phyloP scores from a whole-genome alignment of 2,329 filamentous ascomycete species.

The Calcarisporium arbuscula region DNA sequence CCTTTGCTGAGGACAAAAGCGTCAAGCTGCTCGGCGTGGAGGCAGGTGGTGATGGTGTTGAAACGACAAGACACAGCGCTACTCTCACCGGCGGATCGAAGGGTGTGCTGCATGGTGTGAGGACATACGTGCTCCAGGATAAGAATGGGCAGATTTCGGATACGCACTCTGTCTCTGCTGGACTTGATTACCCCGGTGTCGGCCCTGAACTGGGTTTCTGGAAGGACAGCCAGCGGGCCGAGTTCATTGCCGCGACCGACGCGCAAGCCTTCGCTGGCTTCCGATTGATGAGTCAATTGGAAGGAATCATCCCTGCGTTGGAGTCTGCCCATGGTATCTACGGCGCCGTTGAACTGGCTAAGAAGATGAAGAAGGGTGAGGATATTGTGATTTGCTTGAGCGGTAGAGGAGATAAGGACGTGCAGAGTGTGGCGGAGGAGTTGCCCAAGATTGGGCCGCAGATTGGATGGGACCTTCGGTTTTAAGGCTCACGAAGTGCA shows the following conservation, averaged over 20 bases:
- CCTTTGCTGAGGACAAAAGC: slow-evolving; percentile 76
- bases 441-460: slow-evolving; percentile 79
- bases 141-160: slow-evolving; percentile 88
- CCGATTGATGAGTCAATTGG: slow-evolving; percentile 73
- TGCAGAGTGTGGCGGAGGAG: slow-evolving; percentile 95
- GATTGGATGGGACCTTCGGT: slow-evolving; percentile 70
- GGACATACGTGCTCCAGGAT: slow-evolving; percentile 93
- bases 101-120: slow-evolving; percentile 91
- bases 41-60: slow-evolving; percentile 86
- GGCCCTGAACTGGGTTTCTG: slow-evolving; percentile 86
- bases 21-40: slow-evolving; percentile 93
- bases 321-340: slow-evolving; percentile 91
- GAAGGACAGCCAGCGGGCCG: slow-evolving; percentile 85
- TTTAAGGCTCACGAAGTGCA: too few species aligned
- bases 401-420: slow-evolving; percentile 94
- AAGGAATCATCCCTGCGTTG: slow-evolving; percentile 94
- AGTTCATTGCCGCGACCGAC: slow-evolving; percentile 87
- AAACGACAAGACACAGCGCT: slow-evolving; percentile 79
- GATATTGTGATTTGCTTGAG: slow-evolving; percentile 92
- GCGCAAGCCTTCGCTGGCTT: slow-evolving; percentile 86
- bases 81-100: slow-evolving; percentile 82
- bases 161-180: slow-evolving; percentile 93
- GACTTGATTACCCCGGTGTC: slow-evolving; percentile 94
- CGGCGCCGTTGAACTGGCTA: slow-evolving; percentile 82
- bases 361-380: slow-evolving; percentile 82